Base-by-base conservation (phyloP, 805 yeast species). In the Wickerhamiella brachini region DNA sequence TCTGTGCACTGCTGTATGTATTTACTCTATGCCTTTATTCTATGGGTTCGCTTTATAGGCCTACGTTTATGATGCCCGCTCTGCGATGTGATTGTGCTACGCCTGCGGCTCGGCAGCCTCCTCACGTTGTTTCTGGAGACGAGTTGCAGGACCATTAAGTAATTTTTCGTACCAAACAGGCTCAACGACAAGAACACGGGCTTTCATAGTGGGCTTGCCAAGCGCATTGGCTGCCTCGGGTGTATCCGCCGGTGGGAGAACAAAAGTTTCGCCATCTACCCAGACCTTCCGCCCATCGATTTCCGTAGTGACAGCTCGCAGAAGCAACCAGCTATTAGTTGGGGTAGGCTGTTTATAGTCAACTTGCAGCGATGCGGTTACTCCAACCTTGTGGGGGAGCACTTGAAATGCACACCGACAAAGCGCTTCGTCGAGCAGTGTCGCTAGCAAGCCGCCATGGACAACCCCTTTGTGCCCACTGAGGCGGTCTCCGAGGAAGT, bases 391-490 rank as follows among this genome's bases (percentile, higher is more conserved):
- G 52, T 80, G 78, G 0, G 97, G 97, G 12, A 90, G 70, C 24
- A 75, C 68, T 2, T 86, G 79, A 63, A 88, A 90, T 15, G 96
- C 97, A 60, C 95, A 84, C 44, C 79, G 73, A 60, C 95, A 86
- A 26, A 93, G 69, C 0, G 83, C 81, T 62, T 93, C 98, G 65
- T 90, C 98, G 31, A 93, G 56, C 22, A 93, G 67, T 2, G 95
- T 83, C 0, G 95, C 79, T 4, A 88, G 66, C 2, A 89, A 73
- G 1, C 98, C 98, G 58, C 90, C 89, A 63, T 93, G 97, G 18
- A 90, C 76, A 49, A 79, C 78, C 0, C 85, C 85, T 47, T 81
- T 83, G 47, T 76, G 77, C 48, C 89, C 85, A 6, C 79, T 71
- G 39, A 88, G 63, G 38, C 74, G 71, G 5, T 69, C 62, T 1